Evolutionary conservation across 2,329 filamentous ascomycete species (phyloP).

Genomic region (Diaporthe nobilis): DNA sequence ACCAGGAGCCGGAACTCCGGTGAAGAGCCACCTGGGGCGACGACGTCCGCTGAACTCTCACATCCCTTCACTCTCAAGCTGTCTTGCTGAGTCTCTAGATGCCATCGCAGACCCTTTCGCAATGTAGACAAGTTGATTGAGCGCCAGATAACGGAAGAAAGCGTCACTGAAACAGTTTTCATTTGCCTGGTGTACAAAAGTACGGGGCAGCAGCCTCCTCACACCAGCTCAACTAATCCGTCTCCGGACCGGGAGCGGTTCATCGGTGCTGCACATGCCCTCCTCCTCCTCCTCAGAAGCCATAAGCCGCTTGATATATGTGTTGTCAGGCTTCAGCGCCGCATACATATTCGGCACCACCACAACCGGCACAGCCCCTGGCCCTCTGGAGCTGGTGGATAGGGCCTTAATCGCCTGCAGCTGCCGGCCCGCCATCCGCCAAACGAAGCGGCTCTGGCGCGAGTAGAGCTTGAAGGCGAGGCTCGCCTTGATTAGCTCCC

Average conservation of each 20-base stretch:
- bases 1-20: conserved; percentile 2
- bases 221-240: neutral
- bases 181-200: neutral
- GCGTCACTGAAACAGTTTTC: neutral
- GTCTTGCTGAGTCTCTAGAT: too few relatives aligned
- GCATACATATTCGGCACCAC: conserved; percentile 56
- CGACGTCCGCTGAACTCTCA: neutral
- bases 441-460: conserved; percentile 54
- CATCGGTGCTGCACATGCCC: neutral
- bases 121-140: too few relatives aligned
- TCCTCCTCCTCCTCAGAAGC: conserved; percentile 38
- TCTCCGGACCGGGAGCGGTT: neutral
- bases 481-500: conserved; percentile 67
- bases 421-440: conserved; percentile 65
- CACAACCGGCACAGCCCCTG: conserved; percentile 45
- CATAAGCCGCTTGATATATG: conserved; percentile 44
- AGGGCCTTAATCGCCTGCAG: conserved; percentile 63
- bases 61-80: too few relatives aligned
- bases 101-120: neutral
- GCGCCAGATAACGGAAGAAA: neutral
- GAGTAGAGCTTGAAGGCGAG: conserved; percentile 59
- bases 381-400: conserved; percentile 29
- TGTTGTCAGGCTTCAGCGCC: conserved; percentile 54
- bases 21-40: neutral
- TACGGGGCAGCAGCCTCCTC: neutral